phyloP scores from a whole-genome alignment of 768 basidiomycete species.

The Royoungia palumana region DNA sequence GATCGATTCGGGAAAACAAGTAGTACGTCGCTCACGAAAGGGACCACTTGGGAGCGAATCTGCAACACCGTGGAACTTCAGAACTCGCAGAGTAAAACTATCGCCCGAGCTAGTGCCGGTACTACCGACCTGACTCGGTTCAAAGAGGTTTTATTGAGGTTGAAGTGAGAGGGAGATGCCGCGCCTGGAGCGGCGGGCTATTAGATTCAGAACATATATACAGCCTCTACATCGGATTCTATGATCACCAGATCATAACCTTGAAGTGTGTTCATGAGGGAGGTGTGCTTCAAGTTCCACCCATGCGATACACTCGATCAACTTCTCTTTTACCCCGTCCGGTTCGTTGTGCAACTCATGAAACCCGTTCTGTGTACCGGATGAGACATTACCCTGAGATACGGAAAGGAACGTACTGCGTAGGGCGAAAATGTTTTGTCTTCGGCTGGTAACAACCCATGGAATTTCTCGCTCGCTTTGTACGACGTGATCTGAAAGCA shows the following conservation, averaged over 20 bases:
- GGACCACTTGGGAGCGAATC: slow-evolving; percentile 97
- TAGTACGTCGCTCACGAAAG: slow-evolving; percentile 78
- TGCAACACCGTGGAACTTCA: slow-evolving; percentile 81
- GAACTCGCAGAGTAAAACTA: slow-evolving; percentile 97
- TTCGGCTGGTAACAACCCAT: slow-evolving; percentile 45
- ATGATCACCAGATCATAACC: slow-evolving; percentile 14
- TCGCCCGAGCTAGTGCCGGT: slow-evolving; percentile 79
- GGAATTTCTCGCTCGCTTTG: slow-evolving; percentile 52
- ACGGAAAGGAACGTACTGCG: slow-evolving; percentile 26
- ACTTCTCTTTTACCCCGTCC: slow-evolving; percentile 59
- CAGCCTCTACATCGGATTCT: slow-evolving; percentile 1
- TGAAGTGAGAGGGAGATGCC: slow-evolving; percentile 85
- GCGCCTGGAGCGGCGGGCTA: slow-evolving; percentile 95
- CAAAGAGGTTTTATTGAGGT: slow-evolving; percentile 87
- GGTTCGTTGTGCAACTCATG: slow-evolving; percentile 79
- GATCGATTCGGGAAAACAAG: slow-evolving; percentile 95
- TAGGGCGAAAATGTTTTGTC: slow-evolving; percentile 52
- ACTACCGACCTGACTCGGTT: slow-evolving; percentile 87
- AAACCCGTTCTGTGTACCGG: slow-evolving; percentile 51
- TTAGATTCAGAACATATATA: slow-evolving; percentile 41
- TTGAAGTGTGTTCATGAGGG: slow-evolving; percentile 14
- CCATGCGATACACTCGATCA: slow-evolving; percentile 55
- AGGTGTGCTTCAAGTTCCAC: slow-evolving; percentile 31
- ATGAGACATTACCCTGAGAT: neutral
- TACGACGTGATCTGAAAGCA: slow-evolving; percentile 48